Percentiles rank a stretch among this genome's conserved stretches.
Conservation (phyloP, 2,329 filamentous ascomycete species). For the Arachnomyces sp. region DNA sequence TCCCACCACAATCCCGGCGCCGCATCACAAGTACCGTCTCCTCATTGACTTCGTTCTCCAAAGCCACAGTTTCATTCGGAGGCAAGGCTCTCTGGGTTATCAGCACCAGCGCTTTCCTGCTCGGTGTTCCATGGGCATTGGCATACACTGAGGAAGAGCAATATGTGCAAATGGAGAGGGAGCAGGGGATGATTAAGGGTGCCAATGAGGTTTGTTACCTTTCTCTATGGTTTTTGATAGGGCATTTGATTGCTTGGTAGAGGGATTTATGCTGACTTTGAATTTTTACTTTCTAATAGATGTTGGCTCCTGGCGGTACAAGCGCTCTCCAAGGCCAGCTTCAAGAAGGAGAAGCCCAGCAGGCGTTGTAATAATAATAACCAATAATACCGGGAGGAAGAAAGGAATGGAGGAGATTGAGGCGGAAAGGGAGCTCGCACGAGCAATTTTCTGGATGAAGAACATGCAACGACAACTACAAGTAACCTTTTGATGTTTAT, state of each 20-base stretch:
- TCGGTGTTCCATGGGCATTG: slow-evolving; percentile 88
- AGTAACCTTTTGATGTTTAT: too few relatives aligned
- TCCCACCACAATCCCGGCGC: slow-evolving; percentile 64
- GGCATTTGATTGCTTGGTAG: background rate
- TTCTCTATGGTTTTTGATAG: background rate
- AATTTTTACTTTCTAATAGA: slow-evolving; percentile 18
- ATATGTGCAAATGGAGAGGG: slow-evolving; percentile 93
- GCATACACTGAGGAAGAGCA: slow-evolving; percentile 95
- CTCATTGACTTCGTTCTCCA: slow-evolving; percentile 37
- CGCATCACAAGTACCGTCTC: slow-evolving; percentile 55
- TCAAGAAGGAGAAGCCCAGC: slow-evolving; percentile 23
- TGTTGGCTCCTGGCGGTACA: slow-evolving; percentile 34
- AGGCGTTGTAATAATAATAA: slow-evolving; percentile 24
- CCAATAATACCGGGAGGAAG: background rate
- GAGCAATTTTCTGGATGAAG: background rate
- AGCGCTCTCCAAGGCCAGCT: slow-evolving; percentile 10
- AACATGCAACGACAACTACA: background rate
- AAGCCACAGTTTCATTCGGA: slow-evolving; percentile 52
- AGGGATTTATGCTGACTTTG: background rate
- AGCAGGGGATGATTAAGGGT: slow-evolving; percentile 91
- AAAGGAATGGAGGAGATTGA: background rate
- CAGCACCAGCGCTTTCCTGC: slow-evolving; percentile 77
- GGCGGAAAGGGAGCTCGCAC: slow-evolving; percentile 1
- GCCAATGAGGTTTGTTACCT: slow-evolving; percentile 61
- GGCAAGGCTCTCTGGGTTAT: slow-evolving; percentile 89